Evolutionary conservation across 768 basidiomycete genomes (phyloP).

Genomic region (Plicaturopsis crispa): DNA sequence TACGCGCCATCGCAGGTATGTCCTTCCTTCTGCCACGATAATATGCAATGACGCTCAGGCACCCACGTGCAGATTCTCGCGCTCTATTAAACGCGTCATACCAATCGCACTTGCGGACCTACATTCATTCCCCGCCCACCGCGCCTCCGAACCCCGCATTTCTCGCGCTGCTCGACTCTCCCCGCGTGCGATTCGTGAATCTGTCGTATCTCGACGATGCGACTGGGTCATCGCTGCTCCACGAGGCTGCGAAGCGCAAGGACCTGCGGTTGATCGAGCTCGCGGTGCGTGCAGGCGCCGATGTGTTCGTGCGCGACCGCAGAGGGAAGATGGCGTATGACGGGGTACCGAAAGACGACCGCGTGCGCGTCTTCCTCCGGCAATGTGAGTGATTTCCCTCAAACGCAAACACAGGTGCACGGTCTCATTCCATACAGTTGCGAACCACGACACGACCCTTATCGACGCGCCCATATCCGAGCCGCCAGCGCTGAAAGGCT

Average conservation of each 20-base stretch:
- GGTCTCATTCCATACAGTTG: constrained; percentile 36
- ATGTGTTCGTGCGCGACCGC: constrained; percentile 80
- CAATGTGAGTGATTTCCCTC: constrained; percentile 52
- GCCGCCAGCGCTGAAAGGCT: constrained; percentile 63
- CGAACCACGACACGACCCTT: constrained; percentile 72
- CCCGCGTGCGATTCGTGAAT: constrained; percentile 65
- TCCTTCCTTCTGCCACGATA: constrained; percentile 1
- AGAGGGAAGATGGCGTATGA: constrained; percentile 64
- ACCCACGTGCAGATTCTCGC: constrained; percentile 55
- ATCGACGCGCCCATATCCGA: constrained; percentile 41
- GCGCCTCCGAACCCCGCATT: constrained; percentile 27
- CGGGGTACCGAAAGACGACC: constrained; percentile 70
- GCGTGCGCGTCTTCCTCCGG: constrained; percentile 72
- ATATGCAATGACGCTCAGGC: constrained; percentile 4
- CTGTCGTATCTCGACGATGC: constrained; percentile 74
- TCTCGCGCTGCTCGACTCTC: constrained; percentile 54
- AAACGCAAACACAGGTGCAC: constrained; percentile 1
- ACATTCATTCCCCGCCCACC: constrained; percentile 53
- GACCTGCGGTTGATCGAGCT: constrained; percentile 79
- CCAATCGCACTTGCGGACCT: constrained; percentile 63
- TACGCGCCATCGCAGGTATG: constrained; percentile 64
- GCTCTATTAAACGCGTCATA: constrained; percentile 68
- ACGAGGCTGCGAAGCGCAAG: constrained; percentile 78
- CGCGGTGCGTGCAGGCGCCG: constrained; percentile 79
- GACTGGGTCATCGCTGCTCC: constrained; percentile 73